Conservation (phyloP, 208 protist genomes). For the Leishmania tropica region DNA sequence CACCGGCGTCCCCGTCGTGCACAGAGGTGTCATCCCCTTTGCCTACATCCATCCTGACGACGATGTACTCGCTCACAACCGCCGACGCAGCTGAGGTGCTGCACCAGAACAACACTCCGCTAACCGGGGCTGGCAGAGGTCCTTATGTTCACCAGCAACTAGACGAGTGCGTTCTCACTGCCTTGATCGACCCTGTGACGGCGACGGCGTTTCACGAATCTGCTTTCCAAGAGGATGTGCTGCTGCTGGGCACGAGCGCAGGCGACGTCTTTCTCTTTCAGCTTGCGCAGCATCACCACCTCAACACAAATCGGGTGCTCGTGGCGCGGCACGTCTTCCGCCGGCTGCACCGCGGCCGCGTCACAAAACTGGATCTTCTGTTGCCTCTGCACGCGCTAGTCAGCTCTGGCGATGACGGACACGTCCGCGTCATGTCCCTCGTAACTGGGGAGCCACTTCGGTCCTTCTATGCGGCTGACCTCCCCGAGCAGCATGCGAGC, state of each 20-base stretch:
- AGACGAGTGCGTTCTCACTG: slow-evolving; percentile 63
- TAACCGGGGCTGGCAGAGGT: slow-evolving; percentile 48
- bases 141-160: slow-evolving; percentile 62
- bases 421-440: slow-evolving; percentile 66
- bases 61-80: slow-evolving; percentile 37
- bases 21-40: not conserved
- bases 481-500: slow-evolving; percentile 46
- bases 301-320: slow-evolving; percentile 45
- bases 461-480: slow-evolving; percentile 36
- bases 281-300: slow-evolving; percentile 42
- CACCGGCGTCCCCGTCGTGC: not conserved
- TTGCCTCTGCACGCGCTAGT: slow-evolving; percentile 60
- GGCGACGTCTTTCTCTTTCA: slow-evolving; percentile 73
- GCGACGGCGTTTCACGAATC: slow-evolving; percentile 63
- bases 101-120: slow-evolving; percentile 38
- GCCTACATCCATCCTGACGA: slow-evolving; percentile 3
- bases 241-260: slow-evolving; percentile 64
- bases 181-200: slow-evolving; percentile 64
- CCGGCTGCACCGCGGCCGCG: slow-evolving; percentile 39
- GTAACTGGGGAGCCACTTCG: slow-evolving; percentile 53
- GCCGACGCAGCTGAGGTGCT: slow-evolving; percentile 39
- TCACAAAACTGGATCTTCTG: slow-evolving; percentile 79
- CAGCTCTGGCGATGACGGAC: slow-evolving; percentile 69
- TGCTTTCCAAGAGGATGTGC: slow-evolving; percentile 58
- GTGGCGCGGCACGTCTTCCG: slow-evolving; percentile 27